Evolutionary conservation across 2,329 filamentous ascomycete species (phyloP).

Genomic region (Parastagonospora nodorum): DNA sequence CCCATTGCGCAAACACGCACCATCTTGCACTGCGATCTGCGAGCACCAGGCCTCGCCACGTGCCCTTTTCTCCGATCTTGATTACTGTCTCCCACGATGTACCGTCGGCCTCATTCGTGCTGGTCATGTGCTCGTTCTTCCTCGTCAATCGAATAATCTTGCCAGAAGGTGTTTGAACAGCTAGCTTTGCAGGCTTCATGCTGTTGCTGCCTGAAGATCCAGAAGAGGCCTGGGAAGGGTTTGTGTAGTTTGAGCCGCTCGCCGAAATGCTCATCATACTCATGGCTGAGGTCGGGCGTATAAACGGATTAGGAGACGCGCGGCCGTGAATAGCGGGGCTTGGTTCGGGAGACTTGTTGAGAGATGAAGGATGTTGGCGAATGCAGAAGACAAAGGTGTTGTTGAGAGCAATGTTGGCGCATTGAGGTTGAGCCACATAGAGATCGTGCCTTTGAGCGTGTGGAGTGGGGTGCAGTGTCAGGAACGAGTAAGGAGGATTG

Average conservation of each 20-base stretch:
- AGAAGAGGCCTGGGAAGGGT: constrained; percentile 62
- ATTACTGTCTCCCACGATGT: constrained; percentile 89
- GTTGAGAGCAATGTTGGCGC: constrained; percentile 82
- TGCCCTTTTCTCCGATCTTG: constrained; percentile 81
- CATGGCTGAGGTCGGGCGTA: constrained; percentile 62
- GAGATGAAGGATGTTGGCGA: constrained; percentile 81
- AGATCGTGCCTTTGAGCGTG: constrained; percentile 97
- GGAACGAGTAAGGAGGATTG: constrained; percentile 93
- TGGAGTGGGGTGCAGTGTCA: constrained; percentile 90
- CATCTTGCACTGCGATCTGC: constrained; percentile 83
- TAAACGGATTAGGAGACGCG: constrained; percentile 57
- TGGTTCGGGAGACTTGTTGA: constrained; percentile 43
- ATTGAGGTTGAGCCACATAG: constrained; percentile 96
- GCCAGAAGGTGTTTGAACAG: constrained; percentile 90
- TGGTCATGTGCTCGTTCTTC: constrained; percentile 71
- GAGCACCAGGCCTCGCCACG: constrained; percentile 80
- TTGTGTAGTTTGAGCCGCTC: constrained; percentile 57
- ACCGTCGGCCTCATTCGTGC: constrained; percentile 66
- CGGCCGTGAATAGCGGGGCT: constrained; percentile 49
- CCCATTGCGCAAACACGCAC: constrained; percentile 93
- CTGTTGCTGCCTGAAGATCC: constrained; percentile 62
- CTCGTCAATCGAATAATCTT: constrained; percentile 90
- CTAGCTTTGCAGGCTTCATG: constrained; percentile 88
- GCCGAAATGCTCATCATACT: constrained; percentile 64
- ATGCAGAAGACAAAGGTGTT: constrained; percentile 98